Base-by-base conservation (phyloP, 2,329 filamentous ascomycete species). In the Lojkania enalia region DNA sequence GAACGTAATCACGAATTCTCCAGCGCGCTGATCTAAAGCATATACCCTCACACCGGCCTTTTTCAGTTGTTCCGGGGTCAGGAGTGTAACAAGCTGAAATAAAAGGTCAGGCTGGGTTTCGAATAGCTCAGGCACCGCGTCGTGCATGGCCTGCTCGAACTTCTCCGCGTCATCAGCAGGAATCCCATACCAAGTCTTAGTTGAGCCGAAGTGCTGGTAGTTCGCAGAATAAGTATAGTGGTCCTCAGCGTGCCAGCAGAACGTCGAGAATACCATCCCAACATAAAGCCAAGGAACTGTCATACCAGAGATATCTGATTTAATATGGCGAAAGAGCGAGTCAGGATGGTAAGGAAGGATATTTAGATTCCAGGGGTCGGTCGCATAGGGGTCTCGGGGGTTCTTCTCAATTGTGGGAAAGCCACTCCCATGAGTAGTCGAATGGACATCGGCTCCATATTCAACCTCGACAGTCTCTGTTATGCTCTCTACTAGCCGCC, bases 181-280 rank as follows among this genome's bases (percentile, higher is more conserved):
- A 55, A 99, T 96, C 3, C 94, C 94, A 61, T 99, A 99, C 94
- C 94, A 99, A 0, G 94, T 99, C 74, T 99, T 99, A 1, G 94
- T 99, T 1, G 91, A 90, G 7, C 94, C 94, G 61, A 99, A 95
- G 61, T 99, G 94, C 67, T 99, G 94, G 61, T 97, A 99, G 57
- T 99, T 99, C 40, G 94, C 88, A 0, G 94, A 99, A 66, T 97
- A 99, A 2, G 94, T 87, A 66, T 96, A 96, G 64, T 99, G 94
- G 62, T 99, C 94, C 64, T 99, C 94, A 53, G 96, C 96, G 68
- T 99, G 94, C 94, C 94, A 99, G 71, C 94, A 99, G 64, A 99
- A 99, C 0, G 94, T 97, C 0, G 94, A 99, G 67, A 99, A 99
- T 29, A 95, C 95, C 94, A 99, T 99, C 50, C 94, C 94, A 3